phyloP scores from a whole-genome alignment of 176 grass and related monocot genomes.

The Cenchrus fungigraminus region DNA sequence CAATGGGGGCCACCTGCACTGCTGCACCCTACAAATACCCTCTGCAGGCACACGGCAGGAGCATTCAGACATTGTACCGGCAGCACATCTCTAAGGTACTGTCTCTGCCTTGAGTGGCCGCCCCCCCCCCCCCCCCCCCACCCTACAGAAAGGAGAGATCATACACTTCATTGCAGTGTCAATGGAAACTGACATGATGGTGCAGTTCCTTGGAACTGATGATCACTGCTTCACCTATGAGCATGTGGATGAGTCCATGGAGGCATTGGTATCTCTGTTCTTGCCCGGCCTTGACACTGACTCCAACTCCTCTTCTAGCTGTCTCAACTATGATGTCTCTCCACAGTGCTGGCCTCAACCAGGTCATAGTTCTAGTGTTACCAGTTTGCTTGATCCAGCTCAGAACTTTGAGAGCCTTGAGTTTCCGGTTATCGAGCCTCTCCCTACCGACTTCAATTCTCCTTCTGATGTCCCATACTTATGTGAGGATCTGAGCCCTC shows the following conservation, averaged over 20 bases:
- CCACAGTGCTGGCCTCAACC: slow-evolving; percentile 54
- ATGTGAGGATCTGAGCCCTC: slow-evolving; percentile 23
- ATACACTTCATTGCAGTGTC: slow-evolving; percentile 34
- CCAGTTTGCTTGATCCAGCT: slow-evolving; percentile 49
- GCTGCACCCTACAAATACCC: slow-evolving; percentile 58
- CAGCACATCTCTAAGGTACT: slow-evolving; percentile 26
- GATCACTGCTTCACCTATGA: slow-evolving; percentile 65
- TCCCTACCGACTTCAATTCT: slow-evolving; percentile 27
- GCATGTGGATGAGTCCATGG: slow-evolving; percentile 50
- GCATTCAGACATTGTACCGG: slow-evolving; percentile 34
- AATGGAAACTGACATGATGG: slow-evolving; percentile 55
- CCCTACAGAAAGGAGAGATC: slow-evolving; percentile 49
- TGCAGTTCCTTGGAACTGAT: slow-evolving; percentile 58
- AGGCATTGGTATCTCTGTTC: slow-evolving; percentile 51
- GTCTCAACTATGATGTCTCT: slow-evolving; percentile 45
- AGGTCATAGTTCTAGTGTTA: slow-evolving; percentile 31
- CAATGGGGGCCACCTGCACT: slow-evolving; percentile 32
- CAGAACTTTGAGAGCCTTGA: slow-evolving; percentile 53
- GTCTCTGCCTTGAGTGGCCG: slow-evolving; percentile 13
- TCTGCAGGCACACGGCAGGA: slow-evolving; percentile 27
- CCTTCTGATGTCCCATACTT: slow-evolving; percentile 42
- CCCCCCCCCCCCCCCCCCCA: background rate
- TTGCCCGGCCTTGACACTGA: slow-evolving; percentile 59
- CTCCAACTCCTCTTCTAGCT: slow-evolving; percentile 53
- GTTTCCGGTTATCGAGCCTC: slow-evolving; percentile 36